Conservation (phyloP, 2,329 filamentous ascomycete species). For the Fusarium brachygibbosum region DNA sequence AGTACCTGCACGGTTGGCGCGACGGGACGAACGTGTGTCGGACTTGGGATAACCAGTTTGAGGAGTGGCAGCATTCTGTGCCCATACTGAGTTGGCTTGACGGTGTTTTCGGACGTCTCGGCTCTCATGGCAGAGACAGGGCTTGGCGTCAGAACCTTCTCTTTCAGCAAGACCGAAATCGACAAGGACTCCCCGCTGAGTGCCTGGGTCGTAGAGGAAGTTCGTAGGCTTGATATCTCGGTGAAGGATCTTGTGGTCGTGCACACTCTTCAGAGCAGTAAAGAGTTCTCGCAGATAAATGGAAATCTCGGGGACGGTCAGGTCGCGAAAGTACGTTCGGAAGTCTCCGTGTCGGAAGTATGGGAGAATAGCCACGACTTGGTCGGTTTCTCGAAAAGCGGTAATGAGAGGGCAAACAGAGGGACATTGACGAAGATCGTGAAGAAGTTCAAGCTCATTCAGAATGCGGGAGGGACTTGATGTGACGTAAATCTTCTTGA, state of each 20-base stretch:
- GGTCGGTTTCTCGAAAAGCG: conserved; percentile 93
- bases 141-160: conserved; percentile 80
- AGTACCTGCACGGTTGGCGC: conserved; percentile 94
- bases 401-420: conserved; percentile 97
- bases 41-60: conserved; percentile 86
- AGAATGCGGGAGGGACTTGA: conserved; percentile 93
- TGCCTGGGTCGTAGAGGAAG: conserved; percentile 89
- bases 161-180: conserved; percentile 97
- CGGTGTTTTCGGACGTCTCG: conserved; percentile 71
- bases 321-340: conserved; percentile 90
- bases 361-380: conserved; percentile 93
- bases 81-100: conserved; percentile 70
- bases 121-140: conserved; percentile 83
- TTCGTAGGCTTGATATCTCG: conserved; percentile 98
- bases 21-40: conserved; percentile 86
- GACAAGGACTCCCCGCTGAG: conserved; percentile 89
- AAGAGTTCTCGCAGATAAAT: conserved; percentile 93
- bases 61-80: conserved; percentile 62
- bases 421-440: conserved; percentile 84
- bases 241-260: conserved; percentile 87
- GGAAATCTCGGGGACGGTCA: conserved; percentile 87
- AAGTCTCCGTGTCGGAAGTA: conserved; percentile 98
- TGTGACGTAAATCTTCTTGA: conserved; percentile 99
- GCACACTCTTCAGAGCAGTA: conserved; percentile 84
- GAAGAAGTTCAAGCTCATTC: conserved; percentile 94